phyloP scores from a whole-genome alignment of 2,329 filamentous ascomycete species.

The Aureobasidium sp. region DNA sequence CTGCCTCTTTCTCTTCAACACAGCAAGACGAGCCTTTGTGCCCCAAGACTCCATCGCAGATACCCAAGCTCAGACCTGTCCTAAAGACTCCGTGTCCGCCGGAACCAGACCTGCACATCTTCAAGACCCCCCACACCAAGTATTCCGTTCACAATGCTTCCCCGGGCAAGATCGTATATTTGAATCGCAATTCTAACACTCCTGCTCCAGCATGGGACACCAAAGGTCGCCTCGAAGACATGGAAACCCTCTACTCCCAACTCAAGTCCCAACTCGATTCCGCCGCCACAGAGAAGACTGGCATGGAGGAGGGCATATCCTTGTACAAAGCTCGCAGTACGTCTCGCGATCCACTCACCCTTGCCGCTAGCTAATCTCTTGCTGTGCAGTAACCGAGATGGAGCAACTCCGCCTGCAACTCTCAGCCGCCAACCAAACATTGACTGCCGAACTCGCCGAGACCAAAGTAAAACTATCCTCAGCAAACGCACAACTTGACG shows the following conservation, averaged over 20 bases:
- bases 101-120: background rate
- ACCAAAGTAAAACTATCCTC: constrained; percentile 44
- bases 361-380: background rate
- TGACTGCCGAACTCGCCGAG: constrained; percentile 62
- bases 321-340: constrained; percentile 66
- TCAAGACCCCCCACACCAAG: constrained; percentile 13
- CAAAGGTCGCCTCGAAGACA: constrained; percentile 62
- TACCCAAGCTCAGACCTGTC: constrained; percentile 15
- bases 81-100: constrained; percentile 11
- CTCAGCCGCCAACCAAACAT: constrained; percentile 41
- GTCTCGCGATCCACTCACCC: constrained; percentile 19
- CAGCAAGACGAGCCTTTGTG: constrained; percentile 12
- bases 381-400: constrained; percentile 44
- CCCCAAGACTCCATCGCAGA: constrained; percentile 17
- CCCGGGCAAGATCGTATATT: constrained; percentile 29
- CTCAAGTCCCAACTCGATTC: constrained; percentile 65
- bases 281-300: constrained; percentile 57
- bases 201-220: constrained; percentile 67
- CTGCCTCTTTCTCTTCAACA: constrained; percentile 10
- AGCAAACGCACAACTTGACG: constrained; percentile 42
- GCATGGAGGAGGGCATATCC: constrained; percentile 64
- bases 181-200: constrained; percentile 67
- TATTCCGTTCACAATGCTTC: constrained; percentile 12
- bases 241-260: constrained; percentile 64
- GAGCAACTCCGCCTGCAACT: constrained; percentile 45